These are phyloP conservation scores for Persicaria maculosa DNA, from an alignment of 148 eudicot species.

Conservation along the genomic window DNA sequence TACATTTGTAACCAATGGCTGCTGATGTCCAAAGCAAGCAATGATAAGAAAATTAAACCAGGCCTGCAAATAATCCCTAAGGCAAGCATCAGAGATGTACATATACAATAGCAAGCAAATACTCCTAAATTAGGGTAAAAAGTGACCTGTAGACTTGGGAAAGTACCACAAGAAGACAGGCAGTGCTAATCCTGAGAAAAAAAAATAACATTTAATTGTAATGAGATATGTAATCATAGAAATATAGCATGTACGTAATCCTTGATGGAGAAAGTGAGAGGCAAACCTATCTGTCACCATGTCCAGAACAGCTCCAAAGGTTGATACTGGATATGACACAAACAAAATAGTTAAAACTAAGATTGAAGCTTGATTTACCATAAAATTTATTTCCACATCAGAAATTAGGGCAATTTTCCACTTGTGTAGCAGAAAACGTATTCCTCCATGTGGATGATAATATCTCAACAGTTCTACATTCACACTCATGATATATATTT, in stretches of 20 bases:
- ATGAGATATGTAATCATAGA: neutral
- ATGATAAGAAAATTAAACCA: conserved; percentile 67
- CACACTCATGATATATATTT: neutral
- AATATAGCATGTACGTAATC: neutral
- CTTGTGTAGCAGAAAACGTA: neutral
- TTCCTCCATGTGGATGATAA: neutral
- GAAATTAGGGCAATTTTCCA: neutral
- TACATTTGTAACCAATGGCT: conserved; percentile 99
- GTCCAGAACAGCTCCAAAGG: conserved; percentile 94
- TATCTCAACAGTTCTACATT: neutral
- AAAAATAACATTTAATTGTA: conserved; percentile 4
- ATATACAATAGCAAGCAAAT: neutral
- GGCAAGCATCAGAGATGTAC: neutral
- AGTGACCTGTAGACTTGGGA: conserved; percentile 84
- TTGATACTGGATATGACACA: conserved; percentile 44
- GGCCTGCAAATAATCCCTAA: conserved; percentile 44
- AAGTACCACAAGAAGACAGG: conserved; percentile 83
- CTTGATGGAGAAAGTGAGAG: neutral
- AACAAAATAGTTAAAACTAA: neutral
- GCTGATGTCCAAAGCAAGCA: conserved; percentile 89
- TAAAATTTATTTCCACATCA: neutral
- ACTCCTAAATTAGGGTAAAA: neutral
- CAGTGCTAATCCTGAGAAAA: conserved; percentile 81
- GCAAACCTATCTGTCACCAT: conserved; percentile 23
- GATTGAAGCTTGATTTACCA: neutral